phyloP scores from a whole-genome alignment of 75 land plant species.

The Sequoia sempervirens region DNA sequence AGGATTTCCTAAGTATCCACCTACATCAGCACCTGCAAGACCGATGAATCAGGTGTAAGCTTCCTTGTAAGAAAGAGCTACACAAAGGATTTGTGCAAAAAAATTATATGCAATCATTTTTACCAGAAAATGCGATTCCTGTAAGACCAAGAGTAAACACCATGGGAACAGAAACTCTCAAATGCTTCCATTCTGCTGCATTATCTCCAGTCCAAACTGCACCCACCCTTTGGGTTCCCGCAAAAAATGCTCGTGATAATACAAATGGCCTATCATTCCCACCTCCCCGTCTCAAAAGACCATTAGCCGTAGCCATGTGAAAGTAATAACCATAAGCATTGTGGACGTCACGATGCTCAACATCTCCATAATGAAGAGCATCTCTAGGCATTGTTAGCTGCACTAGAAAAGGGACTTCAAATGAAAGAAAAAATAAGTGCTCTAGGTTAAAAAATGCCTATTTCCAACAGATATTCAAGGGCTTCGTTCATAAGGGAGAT shows the following conservation, averaged over 20 bases:
- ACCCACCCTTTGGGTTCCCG: conserved; percentile 91
- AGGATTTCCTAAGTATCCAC: conserved; percentile 98
- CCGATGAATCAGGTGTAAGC: background rate
- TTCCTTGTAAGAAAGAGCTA: background rate
- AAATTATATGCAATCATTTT: background rate
- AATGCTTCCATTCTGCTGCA: conserved; percentile 89
- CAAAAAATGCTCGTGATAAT: conserved; percentile 83
- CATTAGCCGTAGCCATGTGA: conserved; percentile 89
- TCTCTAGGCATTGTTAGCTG: conserved; percentile 95
- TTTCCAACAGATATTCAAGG: background rate
- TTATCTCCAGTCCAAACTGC: conserved; percentile 96
- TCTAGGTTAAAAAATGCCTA: background rate
- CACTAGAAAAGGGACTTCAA: background rate
- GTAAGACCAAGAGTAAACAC: conserved; percentile 82
- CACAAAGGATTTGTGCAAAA: background rate
- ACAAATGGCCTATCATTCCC: conserved; percentile 94
- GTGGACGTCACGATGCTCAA: conserved; percentile 86
- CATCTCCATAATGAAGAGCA: conserved; percentile 67
- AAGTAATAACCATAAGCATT: conserved; percentile 97
- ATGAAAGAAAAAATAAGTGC: background rate
- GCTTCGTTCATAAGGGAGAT: background rate
- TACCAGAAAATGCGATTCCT: conserved; percentile 81
- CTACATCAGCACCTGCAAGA: conserved; percentile 91
- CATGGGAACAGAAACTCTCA: conserved; percentile 89
- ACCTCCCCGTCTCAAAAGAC: conserved; percentile 65